Percentiles rank a stretch among this genome's conserved stretches.
Conservation (phyloP, 169 alveolate species). For the Eimeria falciformis region DNA sequence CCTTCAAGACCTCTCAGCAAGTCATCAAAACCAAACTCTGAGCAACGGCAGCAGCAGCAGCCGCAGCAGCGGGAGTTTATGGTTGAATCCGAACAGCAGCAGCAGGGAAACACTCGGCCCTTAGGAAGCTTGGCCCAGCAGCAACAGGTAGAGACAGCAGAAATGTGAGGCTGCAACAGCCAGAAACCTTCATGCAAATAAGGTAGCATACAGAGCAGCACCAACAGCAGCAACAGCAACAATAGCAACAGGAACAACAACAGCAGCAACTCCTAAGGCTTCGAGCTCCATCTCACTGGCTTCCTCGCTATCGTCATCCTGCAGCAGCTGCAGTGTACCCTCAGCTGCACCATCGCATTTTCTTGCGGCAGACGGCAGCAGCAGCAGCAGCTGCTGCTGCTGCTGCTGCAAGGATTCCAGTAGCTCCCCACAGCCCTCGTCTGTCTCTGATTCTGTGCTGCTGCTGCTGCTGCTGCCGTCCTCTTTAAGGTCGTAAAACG, state of each 20-base stretch:
- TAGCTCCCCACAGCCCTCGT: conserved; percentile 13
- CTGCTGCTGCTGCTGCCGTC: background rate
- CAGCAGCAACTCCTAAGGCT: background rate
- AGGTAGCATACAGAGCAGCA: conserved; percentile 13
- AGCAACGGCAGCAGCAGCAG: background rate
- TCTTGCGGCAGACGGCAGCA: background rate
- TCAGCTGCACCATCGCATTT: conserved; percentile 22
- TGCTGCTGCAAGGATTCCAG: background rate
- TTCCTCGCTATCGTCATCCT: background rate
- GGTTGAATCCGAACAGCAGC: too few species aligned
- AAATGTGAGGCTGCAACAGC: background rate
- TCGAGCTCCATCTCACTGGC: conserved; percentile 5
- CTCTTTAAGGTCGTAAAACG: background rate
- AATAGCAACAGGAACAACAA: background rate
- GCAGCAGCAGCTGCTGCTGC: background rate
- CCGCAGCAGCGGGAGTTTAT: too few species aligned
- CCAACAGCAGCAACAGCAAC: background rate
- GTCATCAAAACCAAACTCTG: conserved; percentile 25
- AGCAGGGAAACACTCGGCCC: background rate
- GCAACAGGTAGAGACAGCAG: background rate
- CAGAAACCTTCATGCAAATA: background rate
- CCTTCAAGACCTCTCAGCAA: background rate
- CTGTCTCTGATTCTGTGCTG: background rate
- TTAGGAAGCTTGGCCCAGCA: background rate
- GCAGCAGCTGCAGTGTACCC: conserved; percentile 57